These are phyloP conservation scores for Penicillium concentricum DNA, from an alignment of 2,329 filamentous ascomycete species.

Conservation along the genomic window DNA sequence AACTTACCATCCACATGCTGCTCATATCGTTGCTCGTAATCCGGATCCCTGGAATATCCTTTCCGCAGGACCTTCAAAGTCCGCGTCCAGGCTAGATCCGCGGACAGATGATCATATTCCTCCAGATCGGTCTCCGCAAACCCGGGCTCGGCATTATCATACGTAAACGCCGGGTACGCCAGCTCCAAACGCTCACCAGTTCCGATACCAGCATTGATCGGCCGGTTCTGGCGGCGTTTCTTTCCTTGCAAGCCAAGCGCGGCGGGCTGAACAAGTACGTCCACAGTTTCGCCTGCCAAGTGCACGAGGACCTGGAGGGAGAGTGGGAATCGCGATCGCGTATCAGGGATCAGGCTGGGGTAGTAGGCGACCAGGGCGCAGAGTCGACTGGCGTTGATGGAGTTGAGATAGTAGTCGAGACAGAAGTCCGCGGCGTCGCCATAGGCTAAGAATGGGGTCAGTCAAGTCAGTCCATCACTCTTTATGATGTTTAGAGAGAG, in stretches of 20 bases:
- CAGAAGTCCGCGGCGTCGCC: slow-evolving; percentile 61
- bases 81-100: slow-evolving; percentile 68
- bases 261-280: slow-evolving; percentile 50
- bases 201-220: slow-evolving; percentile 52
- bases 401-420: slow-evolving; percentile 58
- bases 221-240: slow-evolving; percentile 48
- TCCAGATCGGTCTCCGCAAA: slow-evolving; percentile 72
- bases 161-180: slow-evolving; percentile 49
- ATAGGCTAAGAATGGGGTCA: slow-evolving; percentile 49
- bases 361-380: slow-evolving; percentile 64
- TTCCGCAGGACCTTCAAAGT: slow-evolving; percentile 59
- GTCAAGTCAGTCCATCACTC: neutral
- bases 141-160: slow-evolving; percentile 58
- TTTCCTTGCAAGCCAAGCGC: slow-evolving; percentile 56
- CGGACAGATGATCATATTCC: slow-evolving; percentile 63
- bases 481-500: neutral
- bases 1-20: slow-evolving; percentile 36
- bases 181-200: slow-evolving; percentile 45
- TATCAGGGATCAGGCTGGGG: slow-evolving; percentile 57
- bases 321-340: slow-evolving; percentile 36
- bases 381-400: slow-evolving; percentile 53
- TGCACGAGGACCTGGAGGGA: slow-evolving; percentile 55
- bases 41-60: slow-evolving; percentile 53
- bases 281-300: slow-evolving; percentile 53
- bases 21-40: slow-evolving; percentile 38